phyloP scores from a whole-genome alignment of 176 grass and related monocot genomes.

The Carex kokanica region DNA sequence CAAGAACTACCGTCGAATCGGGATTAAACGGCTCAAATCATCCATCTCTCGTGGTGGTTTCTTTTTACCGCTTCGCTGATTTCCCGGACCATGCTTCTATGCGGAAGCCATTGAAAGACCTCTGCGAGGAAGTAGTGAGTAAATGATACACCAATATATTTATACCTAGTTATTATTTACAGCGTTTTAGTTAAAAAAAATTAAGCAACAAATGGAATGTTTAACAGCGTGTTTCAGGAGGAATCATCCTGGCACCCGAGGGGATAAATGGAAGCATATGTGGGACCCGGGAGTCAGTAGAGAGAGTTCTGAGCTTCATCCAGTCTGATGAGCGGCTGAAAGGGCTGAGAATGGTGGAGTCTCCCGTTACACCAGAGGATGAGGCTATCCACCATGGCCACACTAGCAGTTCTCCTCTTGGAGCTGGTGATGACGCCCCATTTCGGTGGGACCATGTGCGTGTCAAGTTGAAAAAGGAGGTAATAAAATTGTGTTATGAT shows the following conservation, averaged over 20 bases:
- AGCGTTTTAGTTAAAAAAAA: neutral
- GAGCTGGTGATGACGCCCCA: conserved; percentile 87
- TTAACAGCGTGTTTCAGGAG: conserved; percentile 89
- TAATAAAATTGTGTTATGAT: conserved; percentile 19
- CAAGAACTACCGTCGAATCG: neutral
- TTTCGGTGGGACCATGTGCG: conserved; percentile 97
- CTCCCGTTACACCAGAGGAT: conserved; percentile 92
- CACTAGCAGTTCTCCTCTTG: conserved; percentile 71
- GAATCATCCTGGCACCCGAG: conserved; percentile 91
- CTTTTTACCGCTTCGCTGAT: conserved; percentile 82
- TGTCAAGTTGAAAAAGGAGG: conserved; percentile 99
- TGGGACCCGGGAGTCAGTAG: conserved; percentile 61
- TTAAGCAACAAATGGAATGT: neutral
- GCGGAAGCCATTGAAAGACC: conserved; percentile 60
- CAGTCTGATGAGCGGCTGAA: conserved; percentile 66
- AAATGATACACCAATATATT: neutral
- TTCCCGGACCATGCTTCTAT: conserved; percentile 66
- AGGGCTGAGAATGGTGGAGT: conserved; percentile 70
- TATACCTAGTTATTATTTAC: neutral
- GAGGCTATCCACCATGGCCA: conserved; percentile 96
- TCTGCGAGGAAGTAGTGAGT: conserved; percentile 83
- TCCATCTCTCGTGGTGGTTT: conserved; percentile 56
- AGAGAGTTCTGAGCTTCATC: conserved; percentile 72
- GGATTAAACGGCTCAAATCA: neutral
- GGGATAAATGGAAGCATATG: conserved; percentile 95